Conservation (phyloP, 2,329 filamentous ascomycete species). For the Ophiocordyceps unilateralis region DNA sequence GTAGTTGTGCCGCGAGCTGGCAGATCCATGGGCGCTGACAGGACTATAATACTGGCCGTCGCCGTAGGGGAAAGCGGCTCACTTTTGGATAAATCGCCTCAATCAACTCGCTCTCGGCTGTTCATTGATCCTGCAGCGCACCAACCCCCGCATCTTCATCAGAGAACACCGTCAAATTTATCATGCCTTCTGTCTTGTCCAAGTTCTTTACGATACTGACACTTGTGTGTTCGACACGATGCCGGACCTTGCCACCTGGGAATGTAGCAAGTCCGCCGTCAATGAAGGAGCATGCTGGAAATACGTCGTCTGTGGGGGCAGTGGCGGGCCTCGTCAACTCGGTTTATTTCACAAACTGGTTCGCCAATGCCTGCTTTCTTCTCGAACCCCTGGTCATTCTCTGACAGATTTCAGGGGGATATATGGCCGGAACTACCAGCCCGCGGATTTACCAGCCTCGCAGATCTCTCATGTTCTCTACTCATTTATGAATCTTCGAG, state of each 20-base stretch:
- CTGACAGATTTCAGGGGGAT: constrained; percentile 35
- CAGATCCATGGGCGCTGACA: neutral
- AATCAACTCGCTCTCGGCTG: neutral
- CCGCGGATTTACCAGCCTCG: constrained; percentile 49
- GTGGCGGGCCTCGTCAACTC: constrained; percentile 16
- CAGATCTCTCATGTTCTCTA: constrained; percentile 66
- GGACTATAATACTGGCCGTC: neutral
- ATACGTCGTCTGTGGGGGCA: neutral
- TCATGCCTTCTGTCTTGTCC: neutral
- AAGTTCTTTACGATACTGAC: neutral
- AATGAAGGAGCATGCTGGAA: constrained; percentile 3
- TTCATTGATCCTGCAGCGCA: neutral
- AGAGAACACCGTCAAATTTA: too few species aligned
- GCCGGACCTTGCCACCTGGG: neutral
- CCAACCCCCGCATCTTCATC: too few species aligned
- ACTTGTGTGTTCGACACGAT: neutral
- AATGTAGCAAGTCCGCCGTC: constrained; percentile 3
- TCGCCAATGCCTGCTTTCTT: constrained; percentile 1
- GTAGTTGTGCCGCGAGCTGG: neutral
- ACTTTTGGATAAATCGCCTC: neutral
- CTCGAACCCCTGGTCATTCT: neutral
- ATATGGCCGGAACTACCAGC: constrained; percentile 58
- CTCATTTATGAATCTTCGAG: constrained; percentile 60
- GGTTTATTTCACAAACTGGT: constrained; percentile 34
- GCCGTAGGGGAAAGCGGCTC: neutral